These are phyloP conservation scores for Iris pallida DNA, from an alignment of 116 monocot species.

Conservation along the genomic window DNA sequence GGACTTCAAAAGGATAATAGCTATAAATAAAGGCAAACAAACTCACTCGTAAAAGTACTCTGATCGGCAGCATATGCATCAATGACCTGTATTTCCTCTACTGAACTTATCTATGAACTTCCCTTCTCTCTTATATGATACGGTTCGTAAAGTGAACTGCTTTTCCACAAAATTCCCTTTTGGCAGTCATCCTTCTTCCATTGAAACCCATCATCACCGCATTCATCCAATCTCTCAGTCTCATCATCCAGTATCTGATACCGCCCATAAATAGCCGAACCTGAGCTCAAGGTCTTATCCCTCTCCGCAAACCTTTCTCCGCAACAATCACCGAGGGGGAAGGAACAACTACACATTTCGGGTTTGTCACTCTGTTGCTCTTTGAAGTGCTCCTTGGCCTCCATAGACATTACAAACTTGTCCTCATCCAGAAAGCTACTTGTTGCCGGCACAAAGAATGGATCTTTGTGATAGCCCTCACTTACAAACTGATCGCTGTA, in stretches of 20 bases:
- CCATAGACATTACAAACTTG: conserved; percentile 47
- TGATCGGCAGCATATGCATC: conserved; percentile 5
- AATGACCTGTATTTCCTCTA: conserved; percentile 31
- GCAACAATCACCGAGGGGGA: conserved; percentile 46
- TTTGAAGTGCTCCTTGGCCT: conserved; percentile 25
- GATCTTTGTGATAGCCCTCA: conserved; percentile 21
- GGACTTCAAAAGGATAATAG: too few relatives aligned
- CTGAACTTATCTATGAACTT: conserved; percentile 3
- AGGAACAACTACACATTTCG: conserved; percentile 30
- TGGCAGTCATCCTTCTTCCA: conserved; percentile 22
- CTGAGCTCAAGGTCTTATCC: conserved; percentile 10
- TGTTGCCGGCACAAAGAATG: conserved; percentile 13
- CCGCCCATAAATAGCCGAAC: conserved; percentile 42
- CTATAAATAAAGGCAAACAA: background rate
- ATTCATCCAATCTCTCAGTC: conserved; percentile 57
- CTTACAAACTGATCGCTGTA: conserved; percentile 34
- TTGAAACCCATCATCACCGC: conserved; percentile 24
- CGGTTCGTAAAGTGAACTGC: conserved; percentile 17
- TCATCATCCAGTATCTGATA: conserved; percentile 54
- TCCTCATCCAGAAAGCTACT: conserved; percentile 39
- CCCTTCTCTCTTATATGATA: conserved; percentile 11
- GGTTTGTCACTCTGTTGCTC: conserved; percentile 16
- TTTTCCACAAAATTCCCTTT: conserved; percentile 13
- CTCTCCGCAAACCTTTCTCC: conserved; percentile 9
- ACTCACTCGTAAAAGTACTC: conserved; percentile 16